These are phyloP conservation scores for Daldinia childiae DNA, from an alignment of 495 filamentous ascomycete genomes.

Conservation along the genomic window DNA sequence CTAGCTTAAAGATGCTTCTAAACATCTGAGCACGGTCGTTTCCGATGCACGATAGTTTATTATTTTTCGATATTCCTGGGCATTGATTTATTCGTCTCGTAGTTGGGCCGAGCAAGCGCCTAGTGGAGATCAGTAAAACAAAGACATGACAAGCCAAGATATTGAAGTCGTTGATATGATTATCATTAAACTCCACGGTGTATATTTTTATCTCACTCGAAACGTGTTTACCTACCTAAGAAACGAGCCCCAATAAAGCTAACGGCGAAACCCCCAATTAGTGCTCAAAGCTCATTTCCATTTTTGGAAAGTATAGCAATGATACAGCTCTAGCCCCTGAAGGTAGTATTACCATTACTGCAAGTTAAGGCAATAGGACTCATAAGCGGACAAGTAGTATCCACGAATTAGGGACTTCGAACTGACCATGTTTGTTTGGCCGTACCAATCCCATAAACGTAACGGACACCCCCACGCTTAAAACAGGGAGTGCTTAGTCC, in stretches of 20 bases:
- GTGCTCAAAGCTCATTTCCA: slow-evolving; percentile 42
- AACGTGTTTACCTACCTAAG: slow-evolving; percentile 1
- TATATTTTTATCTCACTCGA: slow-evolving; percentile 26
- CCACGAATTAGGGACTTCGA: slow-evolving; percentile 17
- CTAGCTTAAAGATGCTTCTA: neutral
- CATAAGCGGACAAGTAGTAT: slow-evolving; percentile 19
- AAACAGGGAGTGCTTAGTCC: slow-evolving; percentile 21
- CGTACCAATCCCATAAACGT: slow-evolving; percentile 32
- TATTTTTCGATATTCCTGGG: neutral
- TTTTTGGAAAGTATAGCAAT: slow-evolving; percentile 42
- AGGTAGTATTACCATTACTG: slow-evolving; percentile 22
- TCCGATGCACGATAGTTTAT: neutral
- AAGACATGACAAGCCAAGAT: slow-evolving; percentile 30
- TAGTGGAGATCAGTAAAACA: slow-evolving; percentile 23
- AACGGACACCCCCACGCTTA: slow-evolving; percentile 40
- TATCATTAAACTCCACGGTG: neutral
- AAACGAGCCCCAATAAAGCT: slow-evolving; percentile 22
- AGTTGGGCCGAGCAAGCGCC: slow-evolving; percentile 2
- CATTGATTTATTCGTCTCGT: slow-evolving; percentile 1
- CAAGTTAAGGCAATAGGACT: slow-evolving; percentile 10
- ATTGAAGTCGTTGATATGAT: slow-evolving; percentile 10
- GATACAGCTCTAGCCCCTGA: slow-evolving; percentile 1
- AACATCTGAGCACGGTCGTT: neutral
- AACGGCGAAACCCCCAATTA: slow-evolving; percentile 23
- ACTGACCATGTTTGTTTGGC: slow-evolving; percentile 8